Evolutionary conservation across 106 monocot species (phyloP), one percentile per base, ranked within the genome.

Genomic region (Acorus calamus): DNA sequence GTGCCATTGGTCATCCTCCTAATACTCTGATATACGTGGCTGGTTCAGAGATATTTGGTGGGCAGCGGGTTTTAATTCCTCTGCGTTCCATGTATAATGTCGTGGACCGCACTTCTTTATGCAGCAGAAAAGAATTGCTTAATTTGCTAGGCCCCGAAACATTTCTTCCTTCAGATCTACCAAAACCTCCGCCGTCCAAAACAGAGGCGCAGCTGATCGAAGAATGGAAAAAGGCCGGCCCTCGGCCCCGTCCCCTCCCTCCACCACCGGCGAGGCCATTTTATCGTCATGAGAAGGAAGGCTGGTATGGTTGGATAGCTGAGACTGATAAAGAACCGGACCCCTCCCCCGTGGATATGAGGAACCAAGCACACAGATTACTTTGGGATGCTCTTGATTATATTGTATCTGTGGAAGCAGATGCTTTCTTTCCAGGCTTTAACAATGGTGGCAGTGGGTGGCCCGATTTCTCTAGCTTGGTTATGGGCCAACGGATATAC

Each of bases 331-430:
- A 11, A 55, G 93, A 89, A 61, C 89, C 93, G 7, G 76, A 77
- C 11, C 75, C 83, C 55, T 79, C 79, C 4, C 75, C 63, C 10
- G 43, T 58, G 56, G 81, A 86, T 76, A 43, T 79, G 65, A 86
- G 89, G 58, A 67, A 46, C 63, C 76, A 77, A 76, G 89, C 89
- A 43, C 93, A 86, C 67, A 81, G 77, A 68, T 61, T 94, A 56
- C 64, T 94, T 5, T 94, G 93, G 93, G 84, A 94, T 81, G 93
- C 89, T 43, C 70, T 94, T 60, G 93, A 94, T 75, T 94, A 86
- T 76, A 60, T 73, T 69, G 83, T 94, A 9, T 89, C 93, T 52
- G 86, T 86, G 47, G 79, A 89, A 86, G 85, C 93, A 47, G 86
- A 94, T 81, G 89, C 83, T 52, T 94, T 84, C 47, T 89, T 89